Evolutionary conservation across 441 rosid genomes (phyloP).

Genomic region (Daphne laureola): DNA sequence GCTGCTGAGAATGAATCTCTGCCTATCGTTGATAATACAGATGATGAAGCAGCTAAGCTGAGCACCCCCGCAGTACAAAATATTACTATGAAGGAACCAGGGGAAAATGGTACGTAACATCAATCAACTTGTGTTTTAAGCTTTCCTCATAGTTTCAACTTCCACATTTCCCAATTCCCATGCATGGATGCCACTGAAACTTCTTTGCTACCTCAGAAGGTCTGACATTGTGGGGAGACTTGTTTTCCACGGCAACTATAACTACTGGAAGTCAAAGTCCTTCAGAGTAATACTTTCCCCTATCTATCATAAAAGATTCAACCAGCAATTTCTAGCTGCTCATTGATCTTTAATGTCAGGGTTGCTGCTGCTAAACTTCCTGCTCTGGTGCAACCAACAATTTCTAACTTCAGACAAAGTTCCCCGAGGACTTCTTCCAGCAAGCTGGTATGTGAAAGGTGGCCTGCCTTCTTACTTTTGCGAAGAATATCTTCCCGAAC

Average conservation of each 20-base stretch:
- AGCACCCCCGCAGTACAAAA: constrained; percentile 19
- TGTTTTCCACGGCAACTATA: constrained; percentile 30
- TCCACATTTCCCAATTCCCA: background rate
- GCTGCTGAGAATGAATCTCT: constrained; percentile 17
- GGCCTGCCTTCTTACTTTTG: constrained; percentile 1
- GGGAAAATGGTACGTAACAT: constrained; percentile 38
- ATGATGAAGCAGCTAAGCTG: constrained; percentile 17
- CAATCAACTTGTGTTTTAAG: background rate
- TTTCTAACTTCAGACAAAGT: constrained; percentile 22
- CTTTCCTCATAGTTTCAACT: background rate
- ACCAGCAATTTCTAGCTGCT: constrained; percentile 10
- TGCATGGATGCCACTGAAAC: constrained; percentile 1
- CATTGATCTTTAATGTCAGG: constrained; percentile 33
- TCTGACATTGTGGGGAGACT: constrained; percentile 49
- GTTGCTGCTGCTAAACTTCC: constrained; percentile 38
- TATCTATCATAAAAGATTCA: background rate
- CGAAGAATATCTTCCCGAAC: background rate
- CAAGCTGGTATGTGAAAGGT: constrained; percentile 31
- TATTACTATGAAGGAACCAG: constrained; percentile 17
- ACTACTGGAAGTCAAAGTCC: constrained; percentile 21
- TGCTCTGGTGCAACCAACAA: constrained; percentile 48
- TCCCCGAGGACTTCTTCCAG: constrained; percentile 24
- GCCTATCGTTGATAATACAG: constrained; percentile 15
- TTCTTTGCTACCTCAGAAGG: constrained; percentile 23
- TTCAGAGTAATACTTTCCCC: constrained; percentile 36